Evolutionary conservation across 148 eudicot genomes (phyloP), one percentile per base, ranked within the genome.

Genomic region (Silene latifolia): DNA sequence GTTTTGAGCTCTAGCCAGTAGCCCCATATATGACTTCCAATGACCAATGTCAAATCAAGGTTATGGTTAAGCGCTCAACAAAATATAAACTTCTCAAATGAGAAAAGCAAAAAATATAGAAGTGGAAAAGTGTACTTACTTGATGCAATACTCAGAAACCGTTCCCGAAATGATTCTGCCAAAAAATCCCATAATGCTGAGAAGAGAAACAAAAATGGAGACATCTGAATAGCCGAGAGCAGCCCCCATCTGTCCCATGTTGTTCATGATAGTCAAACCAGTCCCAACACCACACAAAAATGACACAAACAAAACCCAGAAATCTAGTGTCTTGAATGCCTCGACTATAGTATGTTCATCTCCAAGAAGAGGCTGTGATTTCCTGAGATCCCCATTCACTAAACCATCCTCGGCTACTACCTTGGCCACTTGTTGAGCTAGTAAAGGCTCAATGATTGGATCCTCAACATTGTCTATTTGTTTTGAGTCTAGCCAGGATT

Each of bases 211-310:
- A 44, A 95, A 95, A 7, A 95, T 88, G 0, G 97, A 92, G 5
- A 90, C 99, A 44, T 95, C 99, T 5, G 76, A 59, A 67, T 92
- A 95, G 56, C 99, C 99, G 17, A 95, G 91, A 12, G 99, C 85
- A 57, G 89, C 58, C 11, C 96, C 99, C 97, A 95, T 95, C 76
- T 95, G 99, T 8, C 96, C 99, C 91, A 92, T 85, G 59, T 95
- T 95, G 71, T 95, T 95, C 88, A 85, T 89, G 83, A 95, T 97
- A 39, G 90, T 85, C 81, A 92, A 64, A 27, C 97, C 99, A n/a
- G 97, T 85, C 19, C 99, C 99, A 10, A 95, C 96, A 25, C 99
- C 99, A 25, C 96, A 95, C 53, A 95, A 75, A 74, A 92, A 95
- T 14, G 99, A 92, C 35, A 74, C 76, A 32, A 95, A 92, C 87